Evolutionary conservation across 1,284 basidiomycete genomes (phyloP).

Genomic region (Moesziomyces sp.): DNA sequence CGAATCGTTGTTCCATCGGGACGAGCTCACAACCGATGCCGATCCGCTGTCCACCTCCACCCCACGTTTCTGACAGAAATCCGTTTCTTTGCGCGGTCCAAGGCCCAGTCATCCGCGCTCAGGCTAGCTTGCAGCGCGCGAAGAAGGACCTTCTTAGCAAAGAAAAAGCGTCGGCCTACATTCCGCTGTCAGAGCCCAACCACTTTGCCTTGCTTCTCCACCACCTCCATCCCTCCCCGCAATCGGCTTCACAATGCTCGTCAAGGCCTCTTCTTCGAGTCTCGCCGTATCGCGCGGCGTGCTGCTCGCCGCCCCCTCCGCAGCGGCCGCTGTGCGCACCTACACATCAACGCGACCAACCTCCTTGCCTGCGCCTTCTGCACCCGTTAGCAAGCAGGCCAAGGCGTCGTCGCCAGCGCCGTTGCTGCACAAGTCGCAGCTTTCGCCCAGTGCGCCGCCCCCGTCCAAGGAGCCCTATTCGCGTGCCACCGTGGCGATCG

Average conservation of each 20-base stretch:
- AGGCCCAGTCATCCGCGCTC: too few species aligned
- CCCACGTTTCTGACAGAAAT: conserved; percentile 20
- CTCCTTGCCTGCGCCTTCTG: not conserved
- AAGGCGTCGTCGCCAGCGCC: conserved; percentile 13
- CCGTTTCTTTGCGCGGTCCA: too few species aligned
- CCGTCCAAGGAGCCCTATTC: conserved; percentile 47
- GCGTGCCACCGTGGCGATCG: conserved; percentile 55
- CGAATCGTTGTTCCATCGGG: not conserved
- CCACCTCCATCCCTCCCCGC: too few species aligned
- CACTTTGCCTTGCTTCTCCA: not conserved
- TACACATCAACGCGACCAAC: conserved; percentile 18
- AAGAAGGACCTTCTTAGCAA: conserved; percentile 15
- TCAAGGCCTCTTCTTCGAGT: conserved; percentile 24
- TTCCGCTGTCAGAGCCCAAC: not conserved
- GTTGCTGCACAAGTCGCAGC: conserved; percentile 43
- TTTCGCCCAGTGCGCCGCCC: conserved; percentile 56
- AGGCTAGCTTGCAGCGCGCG: not conserved
- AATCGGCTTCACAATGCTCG: conserved; percentile 11
- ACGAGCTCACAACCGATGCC: not conserved
- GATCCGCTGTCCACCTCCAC: conserved; percentile 21
- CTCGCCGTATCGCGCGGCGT: conserved; percentile 19
- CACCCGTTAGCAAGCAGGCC: not conserved
- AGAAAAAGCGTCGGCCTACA: conserved; percentile 11
- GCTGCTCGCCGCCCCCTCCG: conserved; percentile 17
- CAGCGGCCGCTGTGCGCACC: conserved; percentile 1